Evolutionary conservation across 2,329 filamentous ascomycete genomes (phyloP), one percentile per base, ranked within the genome.

Genomic region (Talaromyces sp.): DNA sequence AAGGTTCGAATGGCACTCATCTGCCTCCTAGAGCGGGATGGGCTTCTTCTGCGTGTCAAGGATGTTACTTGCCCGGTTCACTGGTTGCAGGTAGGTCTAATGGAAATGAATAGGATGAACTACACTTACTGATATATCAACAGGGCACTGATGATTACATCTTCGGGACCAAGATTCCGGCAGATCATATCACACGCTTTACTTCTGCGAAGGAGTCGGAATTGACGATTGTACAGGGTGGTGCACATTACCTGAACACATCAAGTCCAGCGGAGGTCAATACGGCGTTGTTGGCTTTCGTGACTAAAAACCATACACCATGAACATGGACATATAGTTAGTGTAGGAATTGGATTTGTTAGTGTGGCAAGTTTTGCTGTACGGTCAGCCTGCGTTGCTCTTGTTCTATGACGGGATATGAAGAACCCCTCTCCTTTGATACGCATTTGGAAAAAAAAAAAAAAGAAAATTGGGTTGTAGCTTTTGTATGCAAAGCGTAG

Each of bases 41-140:
- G 80, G 2, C 68, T 84, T 66, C 76, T 80, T 64, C 69, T 70
- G 2, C 67, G 82, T 15, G 65, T 82, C 27, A 75, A 70, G 8
- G 81, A 83, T 72, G 73, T 84, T 4, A 71, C 69, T 59, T 82
- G 81, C 71, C 82, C 81, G 2, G 81, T 84, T 7, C 69, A 81
- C 61, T 83, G 81, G 81, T 66, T 83, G 67, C 62, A 78, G 70
- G 77, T 80, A 22, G 79, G 64, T 49, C 31, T 47, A 9, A 41
- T 71, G 13, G 79, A 82, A 69, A 72, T 67, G 9, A 79, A 82
- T 25, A 82, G 19, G 25, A 62, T 39, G 22, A 13, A 6, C 17
- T 31, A 9, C 10, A 4, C 80, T 65, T 71, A 81, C 33, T 25
- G 49, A 25, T 13, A 13, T 17, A 17, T 3, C 31, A 35, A 63